These are phyloP conservation scores for Dendrobium huoshanense DNA, from an alignment of 106 monocot species.

Conservation along the genomic window DNA sequence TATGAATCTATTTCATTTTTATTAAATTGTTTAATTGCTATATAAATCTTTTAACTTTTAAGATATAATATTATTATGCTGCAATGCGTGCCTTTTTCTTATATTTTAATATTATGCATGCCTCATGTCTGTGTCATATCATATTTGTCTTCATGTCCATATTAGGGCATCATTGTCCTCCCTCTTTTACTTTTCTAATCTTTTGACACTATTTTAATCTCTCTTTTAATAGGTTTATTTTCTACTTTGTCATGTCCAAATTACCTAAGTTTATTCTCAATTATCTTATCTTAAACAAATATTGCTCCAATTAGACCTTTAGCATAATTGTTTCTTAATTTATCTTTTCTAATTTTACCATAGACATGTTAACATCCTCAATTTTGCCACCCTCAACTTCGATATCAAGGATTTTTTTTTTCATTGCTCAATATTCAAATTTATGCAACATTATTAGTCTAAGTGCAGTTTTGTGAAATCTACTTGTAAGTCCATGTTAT, in stretches of 20 bases:
- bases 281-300: neutral
- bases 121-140: too few species aligned
- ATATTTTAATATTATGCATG: too few species aligned
- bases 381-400: neutral
- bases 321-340: neutral
- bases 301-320: neutral
- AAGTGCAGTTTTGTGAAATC: neutral
- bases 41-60: too few species aligned
- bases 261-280: neutral
- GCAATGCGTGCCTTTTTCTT: too few species aligned
- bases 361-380: neutral
- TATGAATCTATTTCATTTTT: too few species aligned
- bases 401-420: neutral
- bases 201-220: neutral
- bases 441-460: neutral
- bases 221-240: neutral
- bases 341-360: neutral
- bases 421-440: neutral
- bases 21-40: too few species aligned
- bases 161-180: neutral
- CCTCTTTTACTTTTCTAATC: neutral
- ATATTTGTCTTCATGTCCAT: too few species aligned
- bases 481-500: neutral
- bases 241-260: neutral
- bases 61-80: too few species aligned